phyloP scores from a whole-genome alignment of 1,139 yeast species.

The Blastobotrys persicus region DNA sequence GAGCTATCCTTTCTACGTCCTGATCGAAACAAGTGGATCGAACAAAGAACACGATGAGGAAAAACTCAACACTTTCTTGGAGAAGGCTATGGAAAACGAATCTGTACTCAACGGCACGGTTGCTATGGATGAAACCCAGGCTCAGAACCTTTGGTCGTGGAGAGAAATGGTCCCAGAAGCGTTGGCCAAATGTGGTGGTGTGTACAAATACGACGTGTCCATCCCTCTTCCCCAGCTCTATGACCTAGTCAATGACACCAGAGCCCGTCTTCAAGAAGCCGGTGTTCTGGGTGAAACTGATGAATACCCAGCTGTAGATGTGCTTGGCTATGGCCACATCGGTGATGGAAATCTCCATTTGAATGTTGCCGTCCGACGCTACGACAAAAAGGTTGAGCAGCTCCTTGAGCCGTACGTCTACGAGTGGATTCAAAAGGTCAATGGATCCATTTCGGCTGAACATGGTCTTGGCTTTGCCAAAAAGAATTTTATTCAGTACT shows the following conservation, averaged over 20 bases:
- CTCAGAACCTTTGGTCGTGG: conserved; percentile 86
- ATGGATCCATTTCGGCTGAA: conserved; percentile 93
- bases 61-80: conserved; percentile 70
- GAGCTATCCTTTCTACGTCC: conserved; percentile 75
- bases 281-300: conserved; percentile 67
- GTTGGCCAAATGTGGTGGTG: conserved; percentile 82
- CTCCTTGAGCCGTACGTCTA: conserved; percentile 89
- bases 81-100: conserved; percentile 78
- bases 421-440: conserved; percentile 74
- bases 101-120: conserved; percentile 87
- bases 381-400: conserved; percentile 70
- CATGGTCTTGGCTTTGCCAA: conserved; percentile 97
- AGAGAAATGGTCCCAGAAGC: conserved; percentile 94
- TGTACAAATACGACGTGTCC: conserved; percentile 93
- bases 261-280: conserved; percentile 53
- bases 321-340: conserved; percentile 92
- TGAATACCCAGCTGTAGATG: conserved; percentile 73
- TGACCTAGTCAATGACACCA: conserved; percentile 72
- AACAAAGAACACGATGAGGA: conserved; percentile 60
- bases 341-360: conserved; percentile 96
- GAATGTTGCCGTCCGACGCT: conserved; percentile 85
- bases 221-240: conserved; percentile 78
- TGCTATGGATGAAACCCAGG: conserved; percentile 91
- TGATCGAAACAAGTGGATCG: conserved; percentile 93
- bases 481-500: conserved; percentile 80